Base-by-base conservation (phyloP, 305 asterid genomes). In the Solanum hybrid region DNA sequence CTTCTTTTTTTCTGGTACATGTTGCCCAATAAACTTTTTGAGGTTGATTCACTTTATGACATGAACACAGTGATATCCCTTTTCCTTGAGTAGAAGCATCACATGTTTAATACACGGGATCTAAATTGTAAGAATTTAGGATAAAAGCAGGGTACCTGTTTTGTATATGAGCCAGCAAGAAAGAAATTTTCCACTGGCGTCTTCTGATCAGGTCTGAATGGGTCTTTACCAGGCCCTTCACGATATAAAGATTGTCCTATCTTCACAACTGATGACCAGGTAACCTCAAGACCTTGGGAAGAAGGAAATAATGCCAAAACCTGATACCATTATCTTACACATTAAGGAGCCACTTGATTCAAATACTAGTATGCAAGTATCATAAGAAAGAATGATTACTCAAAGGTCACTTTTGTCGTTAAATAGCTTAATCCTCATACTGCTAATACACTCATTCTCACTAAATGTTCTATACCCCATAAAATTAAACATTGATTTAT, bases 91-190 rank as follows among this genome's bases (percentile, higher is more conserved):
- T 31, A 17, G 75, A 51, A 31, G 76, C 76, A 31, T 85, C 88
- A 85, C 20, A 56, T 85, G 46, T 85, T 51, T 6, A 1, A 85
- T 56, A 20, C 76, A 32, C 7, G 5, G 0, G 32, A 91, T 76
- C 5, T 72, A 71, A 13, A 16, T 78, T 22, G 66, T 24, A 66
- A 17, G 89, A 20, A 32, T 35, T 27, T 27, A 27, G 22, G 69
- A 5, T 12, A 86, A 85, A 46, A 64, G 32, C 29, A 79, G 31
- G 42, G 69, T 86, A 97, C 99, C 98, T 97, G 99, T 87, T 97
- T 97, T 66, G 99, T 97, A 91, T 97, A 97, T 90, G 99, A 97
- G 73, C 99, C 99, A 37, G 99, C 98, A 78, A 97, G 98, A 94
- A 96, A 97, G 95, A 97, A 96, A 90, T 96, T 97, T 89, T 93